Evolutionary conservation across 2,329 filamentous ascomycete species (phyloP), one percentile per base, ranked within the genome.

Genomic region (Cordyceps cateniannulata): DNA sequence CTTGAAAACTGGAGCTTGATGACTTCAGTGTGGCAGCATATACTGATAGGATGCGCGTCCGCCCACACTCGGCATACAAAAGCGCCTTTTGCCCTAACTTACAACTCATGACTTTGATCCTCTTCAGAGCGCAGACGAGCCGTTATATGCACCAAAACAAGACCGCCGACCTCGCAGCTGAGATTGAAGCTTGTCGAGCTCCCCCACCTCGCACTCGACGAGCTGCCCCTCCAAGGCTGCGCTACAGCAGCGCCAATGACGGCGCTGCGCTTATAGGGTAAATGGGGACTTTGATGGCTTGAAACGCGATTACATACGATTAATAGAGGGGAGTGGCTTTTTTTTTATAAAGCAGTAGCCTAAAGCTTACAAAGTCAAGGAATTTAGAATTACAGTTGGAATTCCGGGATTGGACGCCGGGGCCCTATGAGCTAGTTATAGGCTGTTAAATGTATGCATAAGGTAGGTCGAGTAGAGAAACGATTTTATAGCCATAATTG

Each of bases 191-290:
- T 44, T 20, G 16, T 20, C 40, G n/a, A n/a, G n/a, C n/a, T n/a
- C 40, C 40, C 40, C 40, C 40, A 44, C 40, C 40, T 44, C 40
- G 5, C 18, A 3, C 16, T 16, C 18, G 8, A 16, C 14, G 14
- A 16, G n/a, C n/a, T 47, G 22, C 58, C 50, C 57, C 57, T 53
- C 57, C 49, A 53, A 47, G 25, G 32, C 48, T 27, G n/a, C 2
- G 44, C n/a, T 42, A 60, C 44, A 60, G 24, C 42, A 60, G 59
- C 51, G 32, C 59, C 59, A 60, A 60, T 60, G 12, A 54, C 44
- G 16, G 6, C 9, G 3, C 29, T 32, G 50, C 50, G 59, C 59
- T 60, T 60, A 35, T 60, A 55, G 44, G 25, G 48, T 51, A 44
- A 47, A 48, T 18, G 18, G 42, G 42, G 38, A 27, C 27, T 8